Conservation (phyloP, 1,139 yeast species). For the Taphrina betulina region DNA sequence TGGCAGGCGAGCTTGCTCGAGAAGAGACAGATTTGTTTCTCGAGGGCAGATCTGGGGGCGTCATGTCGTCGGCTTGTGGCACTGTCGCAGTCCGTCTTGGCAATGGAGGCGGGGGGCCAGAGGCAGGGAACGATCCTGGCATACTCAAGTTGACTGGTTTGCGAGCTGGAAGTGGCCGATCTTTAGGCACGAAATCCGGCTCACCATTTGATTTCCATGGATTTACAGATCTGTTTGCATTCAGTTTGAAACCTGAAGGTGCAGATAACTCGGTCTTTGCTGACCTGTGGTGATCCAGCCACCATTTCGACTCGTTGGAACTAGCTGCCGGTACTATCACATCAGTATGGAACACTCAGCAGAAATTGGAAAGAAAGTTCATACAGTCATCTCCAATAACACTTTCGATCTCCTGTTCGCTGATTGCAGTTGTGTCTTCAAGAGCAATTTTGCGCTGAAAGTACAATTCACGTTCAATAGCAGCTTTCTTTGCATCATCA, state of each 20-base stretch:
- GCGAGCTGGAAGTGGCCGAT: conserved; percentile 9
- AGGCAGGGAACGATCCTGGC: conserved; percentile 7
- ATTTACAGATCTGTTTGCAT: conserved; percentile 65
- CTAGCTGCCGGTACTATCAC: conserved; percentile 76
- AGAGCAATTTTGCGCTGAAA: conserved; percentile 46
- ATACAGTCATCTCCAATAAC: conserved; percentile 25
- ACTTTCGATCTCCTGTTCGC: conserved; percentile 40
- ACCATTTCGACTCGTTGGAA: conserved; percentile 80
- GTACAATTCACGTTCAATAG: conserved; percentile 62
- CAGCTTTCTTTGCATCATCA: conserved; percentile 61
- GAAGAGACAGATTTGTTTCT: conserved; percentile 4
- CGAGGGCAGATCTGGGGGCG: conserved; percentile 17
- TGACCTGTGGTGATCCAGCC: conserved; percentile 76
- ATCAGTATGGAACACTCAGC: not conserved
- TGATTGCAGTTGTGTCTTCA: conserved; percentile 45
- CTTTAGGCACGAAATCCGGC: conserved; percentile 46
- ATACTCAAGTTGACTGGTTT: conserved; percentile 1
- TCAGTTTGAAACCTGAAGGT: conserved; percentile 50
- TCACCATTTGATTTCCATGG: conserved; percentile 59
- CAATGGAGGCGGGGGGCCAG: conserved; percentile 16
- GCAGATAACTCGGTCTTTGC: conserved; percentile 61
- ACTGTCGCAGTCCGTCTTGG: conserved; percentile 15
- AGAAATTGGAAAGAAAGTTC: not conserved
- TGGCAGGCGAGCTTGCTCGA: not conserved
- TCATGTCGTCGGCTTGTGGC: not conserved